Evolutionary conservation across 768 basidiomycete genomes (phyloP).

Genomic region (Lentinus tigrinus): DNA sequence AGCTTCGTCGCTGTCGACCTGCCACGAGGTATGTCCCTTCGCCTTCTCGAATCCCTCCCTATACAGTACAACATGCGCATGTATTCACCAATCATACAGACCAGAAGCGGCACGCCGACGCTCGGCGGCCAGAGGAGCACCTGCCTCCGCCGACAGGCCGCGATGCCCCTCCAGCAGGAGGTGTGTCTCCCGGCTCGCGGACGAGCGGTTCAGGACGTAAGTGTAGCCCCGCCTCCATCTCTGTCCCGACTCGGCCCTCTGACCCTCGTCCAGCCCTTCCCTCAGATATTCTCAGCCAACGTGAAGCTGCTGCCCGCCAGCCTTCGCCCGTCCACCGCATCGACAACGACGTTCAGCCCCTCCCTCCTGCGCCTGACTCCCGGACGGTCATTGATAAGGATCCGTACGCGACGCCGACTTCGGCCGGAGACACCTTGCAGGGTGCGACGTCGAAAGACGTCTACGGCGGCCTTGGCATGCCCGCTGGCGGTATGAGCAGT

Average conservation of each 20-base stretch:
- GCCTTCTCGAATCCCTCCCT: not conserved
- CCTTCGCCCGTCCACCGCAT: slow-evolving; percentile 10
- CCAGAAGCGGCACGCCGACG: slow-evolving; percentile 8
- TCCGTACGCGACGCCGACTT: slow-evolving; percentile 26
- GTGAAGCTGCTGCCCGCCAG: slow-evolving; percentile 1
- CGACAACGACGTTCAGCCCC: slow-evolving; percentile 9
- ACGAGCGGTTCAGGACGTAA: not conserved
- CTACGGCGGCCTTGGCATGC: slow-evolving; percentile 30
- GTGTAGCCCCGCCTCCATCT: not conserved
- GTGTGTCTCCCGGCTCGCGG: slow-evolving; percentile 8
- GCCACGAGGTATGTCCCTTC: slow-evolving; percentile 19
- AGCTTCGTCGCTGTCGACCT: slow-evolving; percentile 22
- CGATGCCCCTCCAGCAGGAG: slow-evolving; percentile 18
- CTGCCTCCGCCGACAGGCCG: slow-evolving; percentile 25
- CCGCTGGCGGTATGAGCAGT: slow-evolving; percentile 33
- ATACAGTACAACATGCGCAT: too few relatives aligned
- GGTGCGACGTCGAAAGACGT: slow-evolving; percentile 37
- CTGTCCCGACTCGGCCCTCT: too few relatives aligned
- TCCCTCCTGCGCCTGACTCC: slow-evolving; percentile 24
- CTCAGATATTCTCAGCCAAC: slow-evolving; percentile 10
- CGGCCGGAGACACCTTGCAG: slow-evolving; percentile 25
- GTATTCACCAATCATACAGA: not conserved
- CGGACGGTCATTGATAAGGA: slow-evolving; percentile 32
- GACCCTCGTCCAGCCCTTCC: slow-evolving; percentile 1
- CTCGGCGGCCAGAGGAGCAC: slow-evolving; percentile 25